Base-by-base conservation (phyloP, 306 rosid genomes). In the Hippophae gyantsensis region DNA sequence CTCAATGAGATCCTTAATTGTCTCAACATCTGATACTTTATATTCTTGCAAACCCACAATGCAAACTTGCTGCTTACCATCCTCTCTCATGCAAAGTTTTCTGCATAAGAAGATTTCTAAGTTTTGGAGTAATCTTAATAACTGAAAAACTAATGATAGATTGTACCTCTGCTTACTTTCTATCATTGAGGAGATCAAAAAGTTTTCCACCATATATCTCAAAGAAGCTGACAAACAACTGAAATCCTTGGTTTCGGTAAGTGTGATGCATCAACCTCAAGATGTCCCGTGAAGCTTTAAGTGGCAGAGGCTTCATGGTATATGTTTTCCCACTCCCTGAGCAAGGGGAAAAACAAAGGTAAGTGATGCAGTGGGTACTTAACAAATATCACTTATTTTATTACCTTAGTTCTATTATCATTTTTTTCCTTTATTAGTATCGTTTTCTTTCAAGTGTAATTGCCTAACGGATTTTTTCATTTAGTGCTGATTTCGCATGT, bases 1-100 rank as follows among this genome's bases (percentile, higher is more conserved):
- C 82, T 93, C 99, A 72, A 93, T 93, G 72, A 93, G 78, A 49
- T 93, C 99, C 74, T 78, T 83, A 69, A 93, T 93, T 67, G 86
- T 82, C 76, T 93, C 99, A 43, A 93, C 99, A 75, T 93, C 99
- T 3, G 95, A 79, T 27, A 93, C 99, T 65, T 69, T 78, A 78
- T 80, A 93, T 74, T 93, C 99, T 77, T 86, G 97, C 87, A 93
- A 77, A 58, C 99, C 99, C 72, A 93, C 99, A 54, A 93, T 86
- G 75, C 99, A 93, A 72, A 93, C 99, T 81, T 93, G 94, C 70
- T 93, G 85, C 76, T 75, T 93, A 5, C 99, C 99, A 78, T 93
- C 99, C 79, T 93, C 99, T 78, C 99, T 84, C 97, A 93, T 88
- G 83, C 79, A 89, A 72, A 93, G 99, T 69, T 93, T 93, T 77